Conservation (phyloP, 345 rosid genomes). For the Cochlearia excelsa region DNA sequence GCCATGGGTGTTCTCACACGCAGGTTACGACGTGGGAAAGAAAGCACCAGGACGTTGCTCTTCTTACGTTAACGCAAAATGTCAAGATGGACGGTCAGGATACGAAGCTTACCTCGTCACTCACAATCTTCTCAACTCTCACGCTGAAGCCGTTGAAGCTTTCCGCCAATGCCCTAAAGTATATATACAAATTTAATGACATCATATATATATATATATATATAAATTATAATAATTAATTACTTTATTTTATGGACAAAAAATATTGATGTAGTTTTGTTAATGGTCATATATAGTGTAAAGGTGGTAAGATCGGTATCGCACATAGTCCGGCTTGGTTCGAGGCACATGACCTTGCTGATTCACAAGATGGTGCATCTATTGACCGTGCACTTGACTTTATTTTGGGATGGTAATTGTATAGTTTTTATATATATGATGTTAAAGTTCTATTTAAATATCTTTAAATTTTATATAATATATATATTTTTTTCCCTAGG, state of each 20-base stretch:
- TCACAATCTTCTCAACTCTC: conserved; percentile 31
- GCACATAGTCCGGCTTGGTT: conserved; percentile 41
- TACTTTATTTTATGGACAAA: not conserved
- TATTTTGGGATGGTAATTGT: conserved; percentile 36
- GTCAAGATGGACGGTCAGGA: conserved; percentile 40
- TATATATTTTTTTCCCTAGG: conserved; percentile 21
- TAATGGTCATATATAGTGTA: conserved; percentile 15
- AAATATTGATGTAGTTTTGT: too few relatives aligned
- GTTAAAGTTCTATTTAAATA: not conserved
- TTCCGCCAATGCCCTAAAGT: conserved; percentile 32
- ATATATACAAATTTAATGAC: too few relatives aligned
- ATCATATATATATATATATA: too few relatives aligned
- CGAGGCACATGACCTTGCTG: conserved; percentile 27
- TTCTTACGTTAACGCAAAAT: not conserved
- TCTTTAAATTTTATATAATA: too few relatives aligned
- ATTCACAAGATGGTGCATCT: conserved; percentile 14
- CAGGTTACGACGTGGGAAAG: conserved; percentile 35
- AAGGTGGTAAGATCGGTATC: conserved; percentile 36
- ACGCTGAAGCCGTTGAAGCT: conserved; percentile 26
- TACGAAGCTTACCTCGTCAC: conserved; percentile 37
- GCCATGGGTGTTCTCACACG: conserved; percentile 39
- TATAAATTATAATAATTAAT: not conserved
- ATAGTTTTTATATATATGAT: too few relatives aligned
- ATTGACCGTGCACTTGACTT: conserved; percentile 36
- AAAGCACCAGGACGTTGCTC: conserved; percentile 43